Conservation (phyloP, 2,329 filamentous ascomycete species). For the Hypoxylon rubiginosum region DNA sequence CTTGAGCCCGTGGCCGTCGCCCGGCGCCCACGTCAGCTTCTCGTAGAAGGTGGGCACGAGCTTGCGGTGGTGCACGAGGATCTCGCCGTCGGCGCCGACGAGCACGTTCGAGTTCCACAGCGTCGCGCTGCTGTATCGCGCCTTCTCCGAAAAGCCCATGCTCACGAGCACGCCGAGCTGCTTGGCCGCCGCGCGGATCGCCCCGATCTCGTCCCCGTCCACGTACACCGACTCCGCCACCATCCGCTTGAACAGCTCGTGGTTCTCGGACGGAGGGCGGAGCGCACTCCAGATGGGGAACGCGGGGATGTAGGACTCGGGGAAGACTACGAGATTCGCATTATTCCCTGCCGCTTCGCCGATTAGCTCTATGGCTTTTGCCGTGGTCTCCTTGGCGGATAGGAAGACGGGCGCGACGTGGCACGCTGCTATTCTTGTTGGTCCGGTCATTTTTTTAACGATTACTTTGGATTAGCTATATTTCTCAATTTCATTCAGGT, state of each 20-base stretch:
- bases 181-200: conserved; percentile 57
- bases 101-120: conserved; percentile 67
- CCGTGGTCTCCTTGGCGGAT: conserved; percentile 59
- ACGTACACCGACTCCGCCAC: conserved; percentile 59
- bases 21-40: conserved; percentile 66
- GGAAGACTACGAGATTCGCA: conserved; percentile 66
- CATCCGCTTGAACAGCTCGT: conserved; percentile 63
- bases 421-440: conserved; percentile 51
- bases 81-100: conserved; percentile 58
- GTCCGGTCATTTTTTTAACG: conserved; percentile 11
- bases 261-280: conserved; percentile 63
- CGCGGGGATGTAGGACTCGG: conserved; percentile 66
- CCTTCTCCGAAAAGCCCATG: conserved; percentile 65
- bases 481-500: not conserved
- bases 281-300: conserved; percentile 67
- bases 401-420: conserved; percentile 62
- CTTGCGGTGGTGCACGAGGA: conserved; percentile 67
- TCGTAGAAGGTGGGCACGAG: conserved; percentile 69
- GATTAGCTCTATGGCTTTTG: conserved; percentile 62
- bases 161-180: conserved; percentile 58
- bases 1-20: conserved; percentile 64
- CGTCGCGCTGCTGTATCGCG: conserved; percentile 58
- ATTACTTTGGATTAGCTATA: not conserved
- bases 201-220: conserved; percentile 60
- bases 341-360: conserved; percentile 57